Base-by-base conservation (phyloP, 306 rosid species). In the Comarum palustre region DNA sequence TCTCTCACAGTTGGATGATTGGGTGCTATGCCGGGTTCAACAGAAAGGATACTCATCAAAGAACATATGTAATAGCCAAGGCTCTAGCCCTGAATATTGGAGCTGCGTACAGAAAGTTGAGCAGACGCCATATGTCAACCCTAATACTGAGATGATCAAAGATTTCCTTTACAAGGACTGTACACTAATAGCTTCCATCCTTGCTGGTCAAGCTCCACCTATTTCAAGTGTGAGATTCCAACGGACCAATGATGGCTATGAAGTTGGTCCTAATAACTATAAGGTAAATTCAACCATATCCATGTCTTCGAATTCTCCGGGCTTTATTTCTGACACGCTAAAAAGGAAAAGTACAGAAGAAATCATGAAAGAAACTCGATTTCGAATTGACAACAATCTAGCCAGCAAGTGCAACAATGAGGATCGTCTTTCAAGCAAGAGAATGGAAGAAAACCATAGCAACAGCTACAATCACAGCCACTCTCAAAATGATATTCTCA, bases 1-100 rank as follows among this genome's bases (percentile, higher is more conserved):
- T 78, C 54, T 70, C 59, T 70, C 41, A 51, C 88, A 86, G 97
- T 73, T 91, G 79, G 96, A 91, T 73, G 87, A 91, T 20, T 91
- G 97, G 97, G 92, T 91, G 45, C 79, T 89, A 6, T 91, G 97
- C 4, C 90, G 92, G 69, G 87, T 91, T 84, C 83, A 87, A 75
- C 78, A 78, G 25, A 87, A 79, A 73, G 92, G 88, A 47, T 69
- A 60, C 76, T 61, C 79, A 42, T 17, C 62, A 1, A 89, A 84
- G 84, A 80, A 68, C 46, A 68, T 42, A 34, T 57, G 82, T 60
- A 84, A 84, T 22, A 68, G 72, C 73, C 89, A 61, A 69, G 87
- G 70, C 69, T 29, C 61, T 62, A 81, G 77, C 71, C 10, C 76
- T 73, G 75, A 75, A 59, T 45, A 66, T 13, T 61, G 68, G 51